Conservation (phyloP, 371 early-diverging fungal species). For the Haplosporangium sp. region DNA sequence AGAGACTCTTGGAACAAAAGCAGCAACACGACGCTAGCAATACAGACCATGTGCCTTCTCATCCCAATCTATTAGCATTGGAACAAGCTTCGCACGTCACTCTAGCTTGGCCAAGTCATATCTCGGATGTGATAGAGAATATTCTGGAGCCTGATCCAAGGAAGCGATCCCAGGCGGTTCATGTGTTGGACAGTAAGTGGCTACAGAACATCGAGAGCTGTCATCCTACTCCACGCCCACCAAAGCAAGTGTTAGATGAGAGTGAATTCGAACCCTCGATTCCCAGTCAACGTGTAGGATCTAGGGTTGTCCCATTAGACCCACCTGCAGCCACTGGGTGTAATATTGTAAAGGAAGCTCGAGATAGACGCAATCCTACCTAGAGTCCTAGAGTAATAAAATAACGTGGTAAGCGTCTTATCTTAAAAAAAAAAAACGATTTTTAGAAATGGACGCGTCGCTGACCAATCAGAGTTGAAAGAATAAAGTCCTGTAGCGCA, state of each 20-base stretch:
- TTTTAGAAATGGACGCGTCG: no score
- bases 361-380: background rate
- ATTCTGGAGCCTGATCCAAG: constrained; percentile 64
- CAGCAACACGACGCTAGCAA: background rate
- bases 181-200: constrained; percentile 62
- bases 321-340: constrained; percentile 19
- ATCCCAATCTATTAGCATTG: constrained; percentile 29
- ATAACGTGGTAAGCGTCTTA: background rate
- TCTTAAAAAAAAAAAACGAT: no score
- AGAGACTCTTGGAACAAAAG: constrained; percentile 11
- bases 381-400: background rate
- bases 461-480: no score
- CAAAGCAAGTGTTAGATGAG: constrained; percentile 29
- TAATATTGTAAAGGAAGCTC: constrained; percentile 29
- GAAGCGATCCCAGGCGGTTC: constrained; percentile 60
- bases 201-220: constrained; percentile 59
- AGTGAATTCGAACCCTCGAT: constrained; percentile 24
- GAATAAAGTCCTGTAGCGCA: no score
- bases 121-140: constrained; percentile 32
- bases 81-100: constrained; percentile 34
- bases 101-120: constrained; percentile 25
- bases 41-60: constrained; percentile 2
- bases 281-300: constrained; percentile 29
- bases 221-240: constrained; percentile 56
- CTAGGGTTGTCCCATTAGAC: constrained; percentile 16